Evolutionary conservation across 176 grass and related monocot species (phyloP), one percentile per base, ranked within the genome.

Genomic region (Avena insularis): DNA sequence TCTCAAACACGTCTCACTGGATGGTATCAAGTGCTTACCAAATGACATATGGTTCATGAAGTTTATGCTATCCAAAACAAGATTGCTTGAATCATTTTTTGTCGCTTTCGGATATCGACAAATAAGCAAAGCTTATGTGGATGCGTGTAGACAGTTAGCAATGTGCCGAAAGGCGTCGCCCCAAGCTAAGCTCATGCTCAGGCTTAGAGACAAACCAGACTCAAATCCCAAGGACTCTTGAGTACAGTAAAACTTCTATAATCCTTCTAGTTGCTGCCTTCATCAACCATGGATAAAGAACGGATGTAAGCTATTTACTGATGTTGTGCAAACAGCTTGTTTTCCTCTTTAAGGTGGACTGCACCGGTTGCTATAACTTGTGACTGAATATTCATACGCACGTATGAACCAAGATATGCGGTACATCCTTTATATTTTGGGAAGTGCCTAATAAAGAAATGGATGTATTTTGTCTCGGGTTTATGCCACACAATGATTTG

Each of bases 1-100:
- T 69, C 79, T 82, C 47, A 69, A 68, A 35, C 27, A 51, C 19
- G 25, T 82, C 23, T 38, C 48, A 33, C 10, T 82, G 19, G 2
- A 53, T 21, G 49, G 8, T 38, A 38, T 40, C 17, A 16, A 55
- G 19, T 40, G 1, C 80, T 55, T 70, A 20, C 29, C 49, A 55
- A 69, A 69, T 38, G 80, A 70, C 29, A 82, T 55, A 29, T 55
- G 29, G 29, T 82, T 82, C 8, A 50, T 70, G 14, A 55, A 82
- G 48, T 12, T n/a, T 40, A 17, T 82, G 20, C 80, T 70, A 6
- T 69, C 80, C 25, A 82, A 82, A 31, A 21, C 64, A 70, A 6
- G 17, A 40, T 82, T 11, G 19, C 80, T 82, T 5, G 9, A 82
- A 55, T 82, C 19, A 23, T 38, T 70, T 55, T 0, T 40, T 14